Evolutionary conservation across 768 basidiomycete genomes (phyloP).

Genomic region (Amanita muscaria): DNA sequence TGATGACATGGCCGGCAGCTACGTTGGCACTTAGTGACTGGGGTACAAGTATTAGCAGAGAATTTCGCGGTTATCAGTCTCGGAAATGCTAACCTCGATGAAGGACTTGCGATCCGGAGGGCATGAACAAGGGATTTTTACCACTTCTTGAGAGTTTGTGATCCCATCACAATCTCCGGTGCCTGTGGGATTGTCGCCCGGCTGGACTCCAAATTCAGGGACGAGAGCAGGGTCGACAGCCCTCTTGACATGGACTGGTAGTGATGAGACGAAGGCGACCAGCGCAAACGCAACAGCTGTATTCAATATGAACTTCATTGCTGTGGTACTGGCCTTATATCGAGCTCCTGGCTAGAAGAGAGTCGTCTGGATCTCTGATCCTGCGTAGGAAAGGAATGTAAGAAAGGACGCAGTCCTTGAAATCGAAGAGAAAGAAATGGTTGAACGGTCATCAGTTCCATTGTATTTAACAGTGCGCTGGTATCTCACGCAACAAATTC

Average conservation of each 20-base stretch:
- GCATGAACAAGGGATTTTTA: slow-evolving; percentile 61
- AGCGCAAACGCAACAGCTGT: slow-evolving; percentile 1
- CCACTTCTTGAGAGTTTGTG: slow-evolving; percentile 43
- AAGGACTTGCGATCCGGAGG: slow-evolving; percentile 49
- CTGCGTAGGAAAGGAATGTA: neutral
- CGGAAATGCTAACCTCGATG: slow-evolving; percentile 29
- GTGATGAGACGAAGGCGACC: slow-evolving; percentile 8
- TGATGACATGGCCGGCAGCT: slow-evolving; percentile 51
- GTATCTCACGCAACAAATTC: too few relatives aligned
- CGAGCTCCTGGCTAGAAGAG: slow-evolving; percentile 22
- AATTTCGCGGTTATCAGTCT: neutral
- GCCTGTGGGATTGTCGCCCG: slow-evolving; percentile 56
- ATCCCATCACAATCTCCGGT: slow-evolving; percentile 68
- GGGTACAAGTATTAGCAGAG: neutral
- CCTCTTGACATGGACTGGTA: slow-evolving; percentile 30
- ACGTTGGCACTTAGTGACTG: slow-evolving; percentile 47
- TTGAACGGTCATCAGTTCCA: too few relatives aligned
- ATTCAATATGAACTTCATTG: slow-evolving; percentile 1
- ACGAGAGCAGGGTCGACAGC: slow-evolving; percentile 51
- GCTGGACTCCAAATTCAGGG: slow-evolving; percentile 45
- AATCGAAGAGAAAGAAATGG: neutral
- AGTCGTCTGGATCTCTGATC: slow-evolving; percentile 1
- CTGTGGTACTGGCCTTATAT: slow-evolving; percentile 8
- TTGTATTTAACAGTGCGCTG: neutral
- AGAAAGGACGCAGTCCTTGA: slow-evolving; percentile 1